A percentile compares a stretch with the other conserved stretches of the same genome.
These are phyloP conservation scores for Talaromyces marneffei DNA, from an alignment of 2,329 filamentous ascomycete species.

Conservation along the genomic window DNA sequence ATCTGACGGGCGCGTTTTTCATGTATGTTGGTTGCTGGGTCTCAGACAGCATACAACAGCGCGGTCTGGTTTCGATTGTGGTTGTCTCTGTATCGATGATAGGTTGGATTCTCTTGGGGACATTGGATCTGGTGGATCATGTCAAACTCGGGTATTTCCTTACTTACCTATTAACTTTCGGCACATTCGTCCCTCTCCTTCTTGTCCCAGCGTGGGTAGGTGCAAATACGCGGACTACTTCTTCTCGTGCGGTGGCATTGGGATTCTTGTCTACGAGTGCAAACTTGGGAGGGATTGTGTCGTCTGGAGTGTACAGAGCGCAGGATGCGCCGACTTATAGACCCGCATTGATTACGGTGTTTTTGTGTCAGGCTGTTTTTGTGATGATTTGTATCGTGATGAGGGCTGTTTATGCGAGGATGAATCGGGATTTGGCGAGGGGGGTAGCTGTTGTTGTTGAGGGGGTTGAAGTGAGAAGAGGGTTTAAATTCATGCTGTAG, in stretches of 20 bases:
- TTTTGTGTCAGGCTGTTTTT: conserved; percentile 4
- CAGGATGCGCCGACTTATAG: conserved; percentile 10
- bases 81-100: conserved; percentile 6
- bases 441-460: not conserved
- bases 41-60: conserved; percentile 3
- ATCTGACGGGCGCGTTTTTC: conserved; percentile 3
- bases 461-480: not conserved
- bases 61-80: not conserved
- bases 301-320: not conserved
- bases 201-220: conserved; percentile 4
- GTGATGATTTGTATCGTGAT: not conserved
- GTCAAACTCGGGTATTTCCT: conserved; percentile 7
- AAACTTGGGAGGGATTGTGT: not conserved
- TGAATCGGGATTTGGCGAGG: not conserved
- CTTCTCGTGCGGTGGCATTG: conserved; percentile 5
- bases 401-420: not conserved
- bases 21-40: conserved; percentile 1
- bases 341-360: conserved; percentile 5
- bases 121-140: not conserved
- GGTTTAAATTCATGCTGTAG: not conserved
- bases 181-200: conserved; percentile 4
- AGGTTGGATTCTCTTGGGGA: conserved; percentile 9
- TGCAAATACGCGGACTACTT: not conserved
- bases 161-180: not conserved
- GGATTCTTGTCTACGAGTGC: conserved; percentile 5